Percentiles rank a stretch among this genome's conserved stretches.
phyloP scores from a whole-genome alignment of 306 rosid genomes.

The Lupinus albus region DNA sequence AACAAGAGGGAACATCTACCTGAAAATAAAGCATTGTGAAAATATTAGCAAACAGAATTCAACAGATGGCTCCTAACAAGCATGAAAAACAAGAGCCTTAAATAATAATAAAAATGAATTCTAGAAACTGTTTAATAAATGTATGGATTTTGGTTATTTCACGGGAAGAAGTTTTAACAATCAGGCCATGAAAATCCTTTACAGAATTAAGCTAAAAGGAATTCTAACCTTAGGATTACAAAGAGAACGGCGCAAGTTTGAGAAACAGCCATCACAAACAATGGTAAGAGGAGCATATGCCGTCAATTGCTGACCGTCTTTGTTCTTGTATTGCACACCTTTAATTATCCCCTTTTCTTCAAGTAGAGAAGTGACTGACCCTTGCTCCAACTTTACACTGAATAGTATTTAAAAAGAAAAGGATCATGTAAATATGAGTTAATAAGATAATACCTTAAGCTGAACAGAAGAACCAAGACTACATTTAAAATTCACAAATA shows the following conservation, averaged over 20 bases:
- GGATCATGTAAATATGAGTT: slow-evolving; percentile 7
- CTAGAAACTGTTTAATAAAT: neutral
- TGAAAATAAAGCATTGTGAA: slow-evolving; percentile 45
- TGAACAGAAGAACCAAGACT: slow-evolving; percentile 31
- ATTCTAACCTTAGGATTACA: slow-evolving; percentile 80
- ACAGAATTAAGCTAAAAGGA: slow-evolving; percentile 30
- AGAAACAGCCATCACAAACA: slow-evolving; percentile 98
- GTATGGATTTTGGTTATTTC: neutral
- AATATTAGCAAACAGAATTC: slow-evolving; percentile 26
- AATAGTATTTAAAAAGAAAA: slow-evolving; percentile 31
- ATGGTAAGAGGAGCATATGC: slow-evolving; percentile 86
- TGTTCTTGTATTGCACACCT: slow-evolving; percentile 86
- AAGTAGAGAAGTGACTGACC: slow-evolving; percentile 87
- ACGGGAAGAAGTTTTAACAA: slow-evolving; percentile 21
- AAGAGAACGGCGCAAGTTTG: slow-evolving; percentile 94
- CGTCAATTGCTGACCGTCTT: slow-evolving; percentile 68
- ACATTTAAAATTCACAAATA: slow-evolving; percentile 27
- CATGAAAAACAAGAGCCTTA: neutral
- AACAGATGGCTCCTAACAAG: slow-evolving; percentile 4
- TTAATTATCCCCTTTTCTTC: slow-evolving; percentile 83
- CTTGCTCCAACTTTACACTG: slow-evolving; percentile 84
- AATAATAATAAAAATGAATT: slow-evolving; percentile 1
- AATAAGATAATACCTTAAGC: slow-evolving; percentile 23
- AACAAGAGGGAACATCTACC: slow-evolving; percentile 94
- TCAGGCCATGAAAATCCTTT: slow-evolving; percentile 6